Percentiles rank a stretch among this genome's conserved stretches.
These are phyloP conservation scores for Cercospora sp. DNA, from an alignment of 2,329 filamentous ascomycete species.

Conservation along the genomic window DNA sequence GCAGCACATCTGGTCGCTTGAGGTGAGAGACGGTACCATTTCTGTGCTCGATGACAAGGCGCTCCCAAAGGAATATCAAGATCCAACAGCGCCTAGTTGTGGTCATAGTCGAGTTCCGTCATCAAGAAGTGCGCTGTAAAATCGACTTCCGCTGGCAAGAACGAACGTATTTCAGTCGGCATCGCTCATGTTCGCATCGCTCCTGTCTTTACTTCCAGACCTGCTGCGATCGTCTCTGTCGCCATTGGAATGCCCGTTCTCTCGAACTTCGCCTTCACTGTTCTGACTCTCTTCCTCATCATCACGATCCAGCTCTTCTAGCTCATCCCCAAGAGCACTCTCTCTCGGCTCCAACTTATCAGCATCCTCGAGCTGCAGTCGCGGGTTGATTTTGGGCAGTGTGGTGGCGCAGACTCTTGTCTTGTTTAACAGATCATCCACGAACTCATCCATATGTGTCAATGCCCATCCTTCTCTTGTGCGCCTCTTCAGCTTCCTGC, in stretches of 20 bases:
- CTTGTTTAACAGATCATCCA: slow-evolving; percentile 87
- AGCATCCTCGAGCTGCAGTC: slow-evolving; percentile 82
- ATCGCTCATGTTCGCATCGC: slow-evolving; percentile 16
- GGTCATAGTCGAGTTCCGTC: background rate
- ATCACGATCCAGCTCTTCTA: slow-evolving; percentile 69
- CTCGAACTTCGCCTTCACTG: slow-evolving; percentile 30
- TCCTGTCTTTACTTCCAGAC: slow-evolving; percentile 13
- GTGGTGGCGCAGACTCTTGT: slow-evolving; percentile 89
- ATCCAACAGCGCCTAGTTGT: background rate
- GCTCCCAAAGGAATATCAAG: background rate
- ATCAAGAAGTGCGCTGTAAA: background rate
- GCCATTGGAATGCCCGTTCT: slow-evolving; percentile 24
- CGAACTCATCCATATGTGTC: slow-evolving; percentile 86
- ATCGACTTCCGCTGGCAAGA: background rate
- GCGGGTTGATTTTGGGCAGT: slow-evolving; percentile 83
- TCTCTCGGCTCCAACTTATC: slow-evolving; percentile 82
- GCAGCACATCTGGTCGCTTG: background rate
- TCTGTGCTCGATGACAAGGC: no score
- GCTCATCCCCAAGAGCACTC: slow-evolving; percentile 74
- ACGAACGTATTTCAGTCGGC: slow-evolving; percentile 26
- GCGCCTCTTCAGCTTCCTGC: slow-evolving; percentile 77
- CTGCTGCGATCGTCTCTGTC: slow-evolving; percentile 14
- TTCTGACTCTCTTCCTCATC: slow-evolving; percentile 44
- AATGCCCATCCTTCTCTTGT: slow-evolving; percentile 72
- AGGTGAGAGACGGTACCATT: no score